Base-by-base conservation (phyloP, 208 protist genomes). In the Trypanosoma melophagium region DNA sequence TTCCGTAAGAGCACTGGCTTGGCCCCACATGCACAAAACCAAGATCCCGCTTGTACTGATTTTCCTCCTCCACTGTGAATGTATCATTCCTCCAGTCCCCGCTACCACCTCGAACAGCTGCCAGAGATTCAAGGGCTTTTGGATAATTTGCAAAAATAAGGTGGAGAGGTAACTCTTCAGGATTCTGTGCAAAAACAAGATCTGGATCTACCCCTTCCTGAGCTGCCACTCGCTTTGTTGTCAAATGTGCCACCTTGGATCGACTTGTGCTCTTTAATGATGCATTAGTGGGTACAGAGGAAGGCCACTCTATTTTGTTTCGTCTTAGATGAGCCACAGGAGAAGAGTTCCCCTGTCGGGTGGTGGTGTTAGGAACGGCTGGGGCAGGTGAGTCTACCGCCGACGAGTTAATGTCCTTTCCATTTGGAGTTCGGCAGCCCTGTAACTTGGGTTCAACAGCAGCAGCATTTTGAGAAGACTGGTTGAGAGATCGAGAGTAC, bases 71-170 rank as follows among this genome's bases (percentile, higher is more conserved):
- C 13, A 42, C 54, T 0, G 85, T 85, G 63, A 96, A 96, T 47
- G 87, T 90, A 61, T 96, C 90, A 19, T 76, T 71, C 42, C 80
- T 76, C 87, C 90, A 96, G 66, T 96, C 85, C 0, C 90, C 90
- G 60, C 90, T 96, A 0, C 77, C 85, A 56, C 87, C 85, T 45
- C 90, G 84, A 62, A 85, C 59, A 2, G 78, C 76, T 3, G 81
- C 64, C 17, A 96, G 51, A 0, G 87, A 80, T 31, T 87, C 79
- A 31, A 96, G 74, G 0, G 85, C 83, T 52, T 93, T 93, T 10
- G 83, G 82, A 58, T 82, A 92, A 0, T 79, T 77, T 0, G 81
- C 77, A 67, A 96, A 96, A 55, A 96, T 96, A 12, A 40, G 52
- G 66, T 80, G 61, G 21, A 96, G 78, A 0, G 90, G 90, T 42